Evolutionary conservation across 2,329 filamentous ascomycete genomes (phyloP).

Genomic region (Alternaria alternata): DNA sequence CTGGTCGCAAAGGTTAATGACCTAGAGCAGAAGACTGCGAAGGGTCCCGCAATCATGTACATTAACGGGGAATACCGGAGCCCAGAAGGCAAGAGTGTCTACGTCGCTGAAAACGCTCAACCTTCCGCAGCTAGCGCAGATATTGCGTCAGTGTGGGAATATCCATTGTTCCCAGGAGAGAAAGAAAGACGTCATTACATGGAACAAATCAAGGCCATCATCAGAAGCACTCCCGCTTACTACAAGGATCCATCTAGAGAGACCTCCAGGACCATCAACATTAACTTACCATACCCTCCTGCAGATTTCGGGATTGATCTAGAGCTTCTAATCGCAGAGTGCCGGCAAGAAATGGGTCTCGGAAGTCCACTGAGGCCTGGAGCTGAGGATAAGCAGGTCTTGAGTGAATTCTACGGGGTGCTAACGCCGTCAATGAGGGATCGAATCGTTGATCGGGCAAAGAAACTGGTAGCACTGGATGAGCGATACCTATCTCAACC

Average conservation of each 20-base stretch:
- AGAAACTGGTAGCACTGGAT: conserved; percentile 26
- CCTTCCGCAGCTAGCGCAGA: background rate
- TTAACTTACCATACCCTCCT: conserved; percentile 16
- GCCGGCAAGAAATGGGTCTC: conserved; percentile 15
- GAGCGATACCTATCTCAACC: conserved; percentile 16
- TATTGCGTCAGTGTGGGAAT: conserved; percentile 20
- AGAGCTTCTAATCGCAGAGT: conserved; percentile 15
- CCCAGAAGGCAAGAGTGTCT: conserved; percentile 10
- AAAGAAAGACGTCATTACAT: conserved; percentile 27
- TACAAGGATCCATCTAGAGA: conserved; percentile 6
- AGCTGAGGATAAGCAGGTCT: conserved; percentile 8
- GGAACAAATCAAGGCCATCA: conserved; percentile 22
- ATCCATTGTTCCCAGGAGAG: conserved; percentile 32
- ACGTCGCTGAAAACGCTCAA: conserved; percentile 5
- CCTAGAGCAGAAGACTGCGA: conserved; percentile 10
- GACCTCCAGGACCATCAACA: conserved; percentile 12
- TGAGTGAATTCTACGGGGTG: conserved; percentile 35
- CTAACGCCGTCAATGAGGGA: conserved; percentile 24
- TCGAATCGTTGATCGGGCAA: conserved; percentile 26
- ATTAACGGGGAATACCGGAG: conserved; percentile 37
- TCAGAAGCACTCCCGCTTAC: conserved; percentile 18
- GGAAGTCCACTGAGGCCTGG: background rate
- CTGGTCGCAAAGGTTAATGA: conserved; percentile 54
- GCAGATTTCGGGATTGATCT: conserved; percentile 27
- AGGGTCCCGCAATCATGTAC: conserved; percentile 33